Base-by-base conservation (phyloP, 2,329 filamentous ascomycete genomes). In the Gremmenia infestans region DNA sequence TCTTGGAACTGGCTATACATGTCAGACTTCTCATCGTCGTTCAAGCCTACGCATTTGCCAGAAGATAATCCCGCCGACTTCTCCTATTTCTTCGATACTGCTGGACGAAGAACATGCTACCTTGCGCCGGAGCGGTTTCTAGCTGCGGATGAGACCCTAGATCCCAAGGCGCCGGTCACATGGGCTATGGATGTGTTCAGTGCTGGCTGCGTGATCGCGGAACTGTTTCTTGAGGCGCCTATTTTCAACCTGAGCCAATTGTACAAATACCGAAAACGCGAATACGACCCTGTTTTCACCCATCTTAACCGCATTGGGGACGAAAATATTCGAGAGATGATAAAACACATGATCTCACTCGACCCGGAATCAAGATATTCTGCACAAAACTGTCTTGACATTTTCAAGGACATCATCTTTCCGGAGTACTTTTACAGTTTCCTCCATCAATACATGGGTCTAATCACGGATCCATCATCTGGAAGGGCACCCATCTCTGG, bases 111-210 rank as follows among this genome's bases (percentile, higher is more conserved):
- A 52, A 97, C 91, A 4, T 99, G 94, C 73, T 97, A 99, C 67
- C 78, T 99, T 28, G 95, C 95, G 0, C 94, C 94, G 1, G 95
- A 99, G 71, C 81, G 94, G 43, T 99, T 99, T 70, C 78, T 94
- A 17, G 83, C 84, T 4, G 79, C 87, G 3, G 86, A 85, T 22
- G 82, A 87, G 62, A 80, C 83, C 19, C 80, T 84, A 6, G 81
- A 86, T 54, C 71, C 82, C 70, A 76, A 83, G 74, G 73, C 85
- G 67, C 85, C 80, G 4, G 74, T 88, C 52, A 87, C 84, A 48
- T 97, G 93, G 92, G 93, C 94, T 39, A 99, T 99, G 95, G 94
- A 99, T 70, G 87, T 99, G 37, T 99, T 99, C 76, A 97, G 94
- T 71, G 88, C 88, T 22, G 94, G 94, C 7, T 99, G 95, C 70